Conservation (phyloP, 371 early-diverging fungal species). For the Vavraia culicis region DNA sequence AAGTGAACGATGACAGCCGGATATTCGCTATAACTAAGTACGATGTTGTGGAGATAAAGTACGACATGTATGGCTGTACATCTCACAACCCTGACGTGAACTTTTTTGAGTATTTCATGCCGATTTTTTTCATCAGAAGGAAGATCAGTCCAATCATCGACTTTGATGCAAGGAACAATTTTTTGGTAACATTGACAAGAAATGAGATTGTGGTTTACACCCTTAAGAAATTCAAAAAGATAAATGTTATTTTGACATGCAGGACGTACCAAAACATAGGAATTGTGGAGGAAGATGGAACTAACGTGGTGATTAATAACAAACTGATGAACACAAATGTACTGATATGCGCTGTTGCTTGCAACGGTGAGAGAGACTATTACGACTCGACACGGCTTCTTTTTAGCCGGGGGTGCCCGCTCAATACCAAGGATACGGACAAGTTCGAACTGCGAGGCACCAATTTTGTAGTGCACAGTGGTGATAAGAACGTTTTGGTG, state of each 20-base stretch:
- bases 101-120: conserved; percentile 11
- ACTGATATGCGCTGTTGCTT: conserved; percentile 18
- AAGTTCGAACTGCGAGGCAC: not conserved
- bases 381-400: conserved; percentile 11
- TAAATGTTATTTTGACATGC: conserved; percentile 5
- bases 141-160: conserved; percentile 1
- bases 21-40: conserved; percentile 25
- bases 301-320: no score
- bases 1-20: conserved; percentile 2
- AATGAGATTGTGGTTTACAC: conserved; percentile 15
- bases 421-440: conserved; percentile 3
- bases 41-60: conserved; percentile 28
- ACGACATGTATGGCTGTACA: conserved; percentile 18
- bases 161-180: conserved; percentile 4
- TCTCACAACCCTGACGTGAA: conserved; percentile 16
- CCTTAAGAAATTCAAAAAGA: conserved; percentile 9
- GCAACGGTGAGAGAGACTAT: conserved; percentile 28
- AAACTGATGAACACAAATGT: conserved; percentile 3
- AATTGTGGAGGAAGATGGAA: conserved; percentile 19
- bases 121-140: conserved; percentile 18
- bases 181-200: conserved; percentile 13
- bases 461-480: conserved; percentile 4
- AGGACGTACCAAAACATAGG: conserved; percentile 22
- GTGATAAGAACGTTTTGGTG: conserved; percentile 5
- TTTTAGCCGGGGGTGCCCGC: conserved; percentile 5